Evolutionary conservation across 2,329 filamentous ascomycete species (phyloP), one percentile per base, ranked within the genome.

Genomic region (Parascedosporium putredinis): DNA sequence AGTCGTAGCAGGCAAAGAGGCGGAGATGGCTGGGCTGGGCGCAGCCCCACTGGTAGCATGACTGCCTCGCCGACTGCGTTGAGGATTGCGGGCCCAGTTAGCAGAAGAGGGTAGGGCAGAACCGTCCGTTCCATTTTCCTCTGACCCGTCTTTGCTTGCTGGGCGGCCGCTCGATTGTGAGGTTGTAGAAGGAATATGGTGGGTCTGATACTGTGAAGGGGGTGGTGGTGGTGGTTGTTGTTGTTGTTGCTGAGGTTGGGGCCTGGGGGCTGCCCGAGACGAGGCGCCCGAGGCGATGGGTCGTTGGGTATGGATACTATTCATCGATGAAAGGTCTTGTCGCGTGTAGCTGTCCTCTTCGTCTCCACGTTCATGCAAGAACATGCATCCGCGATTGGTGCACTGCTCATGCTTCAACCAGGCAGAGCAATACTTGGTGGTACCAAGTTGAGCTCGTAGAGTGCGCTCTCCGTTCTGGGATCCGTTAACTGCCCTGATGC

Each of bases 391-490:
- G 47, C 90, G 83, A 61, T 98, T 98, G 51, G 87, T 89, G 67
- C 93, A 98, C 56, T 84, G 85, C 66, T 98, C 93, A 57, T 94
- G 89, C 51, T 94, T 86, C 16, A 98, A 75, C 73, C 94, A 98
- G 3, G 93, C 91, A 0, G 93, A 98, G 65, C 93, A 98, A 66
- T 98, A 98, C 64, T 98, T 98, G 4, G 93, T 98, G 1, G 93
- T 98, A 22, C 93, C 93, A 49, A 82, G 67, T 60, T 81, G 83
- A 3, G 80, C 90, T 72, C 88, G 84, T 18, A 98, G 69, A 12
- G 88, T 76, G 47, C 91, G 76, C 54, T 97, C 93, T 48, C 88
- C 89, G 60, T 98, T 97, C 53, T 85, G 79, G 2, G 90, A 94
- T 29, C 90, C 89, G 64, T 98, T 89, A 4, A 98, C 93, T 33